A percentile compares a stretch with the other conserved stretches of the same genome.
These are phyloP conservation scores for Hypoxylon crocopeplum DNA, from an alignment of 495 filamentous ascomycete species.

Conservation along the genomic window DNA sequence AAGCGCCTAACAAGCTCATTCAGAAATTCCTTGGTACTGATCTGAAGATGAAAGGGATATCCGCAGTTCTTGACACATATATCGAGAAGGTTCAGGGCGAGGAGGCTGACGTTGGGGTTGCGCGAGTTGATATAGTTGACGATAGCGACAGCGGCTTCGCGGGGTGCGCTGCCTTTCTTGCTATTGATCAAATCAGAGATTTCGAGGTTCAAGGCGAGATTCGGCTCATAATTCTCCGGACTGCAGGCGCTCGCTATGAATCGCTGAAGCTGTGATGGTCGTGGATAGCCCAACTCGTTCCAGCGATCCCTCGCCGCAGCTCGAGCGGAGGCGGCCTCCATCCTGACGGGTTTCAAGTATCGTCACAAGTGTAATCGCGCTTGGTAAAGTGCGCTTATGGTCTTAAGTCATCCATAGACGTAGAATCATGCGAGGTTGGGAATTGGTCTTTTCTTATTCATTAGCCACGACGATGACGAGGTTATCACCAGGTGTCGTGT, in stretches of 20 bases:
- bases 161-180: slow-evolving; percentile 96
- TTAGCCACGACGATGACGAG: slow-evolving; percentile 7
- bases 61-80: slow-evolving; percentile 99
- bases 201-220: slow-evolving; percentile 94
- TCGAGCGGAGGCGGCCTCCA: slow-evolving; percentile 96
- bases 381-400: slow-evolving; percentile 30
- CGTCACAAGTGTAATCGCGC: slow-evolving; percentile 28
- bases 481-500: too few relatives aligned
- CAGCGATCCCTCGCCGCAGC: slow-evolving; percentile 97
- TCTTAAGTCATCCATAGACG: slow-evolving; percentile 25
- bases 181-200: slow-evolving; percentile 95
- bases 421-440: slow-evolving; percentile 1
- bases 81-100: slow-evolving; percentile 91
- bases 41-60: slow-evolving; percentile 98
- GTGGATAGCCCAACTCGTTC: slow-evolving; percentile 78
- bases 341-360: slow-evolving; percentile 31
- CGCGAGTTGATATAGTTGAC: slow-evolving; percentile 95
- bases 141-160: slow-evolving; percentile 93
- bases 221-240: slow-evolving; percentile 95
- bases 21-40: slow-evolving; percentile 97
- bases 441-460: slow-evolving; percentile 21
- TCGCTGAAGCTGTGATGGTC: slow-evolving; percentile 85
- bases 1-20: slow-evolving; percentile 98
- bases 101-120: slow-evolving; percentile 90
- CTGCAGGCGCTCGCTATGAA: slow-evolving; percentile 96